A percentile compares a stretch with the other conserved stretches of the same genome.
Conservation (phyloP, 2,329 filamentous ascomycete species). For the Fusarium papillatum region DNA sequence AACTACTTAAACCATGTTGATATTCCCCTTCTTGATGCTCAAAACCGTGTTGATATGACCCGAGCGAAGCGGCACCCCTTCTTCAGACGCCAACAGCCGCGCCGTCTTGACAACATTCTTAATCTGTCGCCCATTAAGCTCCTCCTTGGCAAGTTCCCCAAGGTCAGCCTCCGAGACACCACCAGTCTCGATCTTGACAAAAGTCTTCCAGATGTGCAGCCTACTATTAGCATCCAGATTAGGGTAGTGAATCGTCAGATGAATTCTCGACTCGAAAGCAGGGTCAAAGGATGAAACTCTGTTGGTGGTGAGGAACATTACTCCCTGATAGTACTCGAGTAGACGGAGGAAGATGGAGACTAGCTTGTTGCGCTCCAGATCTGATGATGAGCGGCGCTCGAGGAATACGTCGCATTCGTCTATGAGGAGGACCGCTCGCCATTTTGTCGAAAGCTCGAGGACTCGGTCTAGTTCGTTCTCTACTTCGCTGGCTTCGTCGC, state of each 20-base stretch:
- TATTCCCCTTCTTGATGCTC: constrained; percentile 13
- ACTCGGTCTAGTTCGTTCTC: constrained; percentile 8
- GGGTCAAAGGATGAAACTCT: constrained; percentile 19
- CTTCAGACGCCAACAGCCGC: constrained; percentile 1
- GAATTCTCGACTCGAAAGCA: constrained; percentile 13
- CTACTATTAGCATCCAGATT: constrained; percentile 1
- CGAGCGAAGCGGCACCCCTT: background rate
- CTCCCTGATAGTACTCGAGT: constrained; percentile 15
- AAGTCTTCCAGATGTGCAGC: constrained; percentile 12
- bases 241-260: constrained; percentile 15
- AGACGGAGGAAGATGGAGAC: constrained; percentile 20
- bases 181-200: background rate
- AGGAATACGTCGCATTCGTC: constrained; percentile 24
- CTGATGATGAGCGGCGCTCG: constrained; percentile 2
- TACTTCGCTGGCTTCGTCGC: constrained; percentile 4
- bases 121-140: constrained; percentile 27
- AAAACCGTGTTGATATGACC: constrained; percentile 1
- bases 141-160: background rate
- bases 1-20: background rate
- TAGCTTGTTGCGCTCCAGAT: constrained; percentile 16
- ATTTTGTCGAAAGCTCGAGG: constrained; percentile 22
- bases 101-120: constrained; percentile 25
- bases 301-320: constrained; percentile 25
- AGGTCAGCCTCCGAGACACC: constrained; percentile 5
- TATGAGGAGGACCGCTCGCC: constrained; percentile 15